Base-by-base conservation (phyloP, 306 rosid species). In the Dalbergia cochinchinensis region DNA sequence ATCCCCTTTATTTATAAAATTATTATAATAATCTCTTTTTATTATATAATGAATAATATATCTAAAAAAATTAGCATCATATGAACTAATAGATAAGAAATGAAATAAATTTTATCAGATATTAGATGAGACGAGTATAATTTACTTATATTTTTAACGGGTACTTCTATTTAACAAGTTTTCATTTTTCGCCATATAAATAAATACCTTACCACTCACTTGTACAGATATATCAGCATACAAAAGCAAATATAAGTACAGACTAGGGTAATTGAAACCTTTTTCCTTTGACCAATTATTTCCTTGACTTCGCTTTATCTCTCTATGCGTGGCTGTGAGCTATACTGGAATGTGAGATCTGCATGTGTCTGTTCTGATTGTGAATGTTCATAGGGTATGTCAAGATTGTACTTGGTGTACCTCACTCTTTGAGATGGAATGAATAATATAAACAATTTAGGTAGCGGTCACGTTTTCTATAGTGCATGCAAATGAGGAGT, bases 321-420 rank as follows among this genome's bases (percentile, higher is more conserved):
- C 41, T 12, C 14, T 79, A 26, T 69, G 82, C 15, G 57, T 69
- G 31, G 61, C 61, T 44, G 42, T 22, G 50, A 7, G 5, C 57
- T 31, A 18, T 10, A 20, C 55, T 70, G 71, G 55, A 20, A 70
- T 54, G 70, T 11, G 54, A 79, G n/a, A 35, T 79, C 77, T 70
- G 74, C 11, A 18, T 80, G 16, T 59, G 22, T 67, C 80, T 81
- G 77, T 42, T 48, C 58, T 62, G 73, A 50, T 55, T 77, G 58
- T 77, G 63, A 71, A 71, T 64, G 69, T 54, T 64, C 63, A 66
- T 71, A 20, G 47, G 10, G 50, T 18, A 45, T 73, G 80, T 15
- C 60, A 48, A 69, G 41, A 35, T 65, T 75, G 88, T 85, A 85
- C 88, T 84, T 82, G 42, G 11, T 22, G 94, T 83, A 83, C 93